These are phyloP conservation scores for Gyrodon lividus DNA, from an alignment of 768 basidiomycete genomes.

Conservation along the genomic window DNA sequence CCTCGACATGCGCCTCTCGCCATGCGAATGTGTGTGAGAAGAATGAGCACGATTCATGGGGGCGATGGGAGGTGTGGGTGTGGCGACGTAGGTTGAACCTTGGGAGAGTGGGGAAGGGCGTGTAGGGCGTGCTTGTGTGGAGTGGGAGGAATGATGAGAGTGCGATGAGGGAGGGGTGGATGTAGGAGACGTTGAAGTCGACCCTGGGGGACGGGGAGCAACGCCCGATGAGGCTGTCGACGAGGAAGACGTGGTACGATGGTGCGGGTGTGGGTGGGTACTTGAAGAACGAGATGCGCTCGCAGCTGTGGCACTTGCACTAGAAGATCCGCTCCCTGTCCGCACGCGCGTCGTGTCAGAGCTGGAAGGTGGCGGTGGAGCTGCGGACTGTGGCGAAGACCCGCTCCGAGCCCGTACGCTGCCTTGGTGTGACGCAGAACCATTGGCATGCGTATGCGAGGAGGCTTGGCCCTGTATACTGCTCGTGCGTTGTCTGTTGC, in stretches of 20 bases:
- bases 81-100: conserved; percentile 25
- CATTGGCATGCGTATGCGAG: conserved; percentile 37
- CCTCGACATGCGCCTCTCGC: conserved; percentile 75
- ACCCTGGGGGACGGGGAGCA: conserved; percentile 26
- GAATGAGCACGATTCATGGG: conserved; percentile 23
- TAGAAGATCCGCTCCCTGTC: conserved; percentile 31
- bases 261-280: conserved; percentile 29
- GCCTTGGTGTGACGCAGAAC: conserved; percentile 30
- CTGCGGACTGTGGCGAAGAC: conserved; percentile 28
- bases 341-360: conserved; percentile 29
- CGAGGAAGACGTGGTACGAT: conserved; percentile 32
- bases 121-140: conserved; percentile 28
- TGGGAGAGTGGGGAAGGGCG: conserved; percentile 36
- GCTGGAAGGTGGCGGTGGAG: conserved; percentile 23
- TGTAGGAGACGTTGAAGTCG: conserved; percentile 28
- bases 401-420: conserved; percentile 39
- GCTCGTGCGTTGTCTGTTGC: conserved; percentile 61
- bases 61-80: conserved; percentile 13
- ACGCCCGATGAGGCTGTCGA: conserved; percentile 21
- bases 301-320: conserved; percentile 9
- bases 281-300: conserved; percentile 15
- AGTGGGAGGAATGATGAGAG: conserved; percentile 25
- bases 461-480: conserved; percentile 72
- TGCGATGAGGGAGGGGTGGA: conserved; percentile 28
- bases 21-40: conserved; percentile 47